Conservation (phyloP, 495 filamentous ascomycete species). For the Xylaria longipes region DNA sequence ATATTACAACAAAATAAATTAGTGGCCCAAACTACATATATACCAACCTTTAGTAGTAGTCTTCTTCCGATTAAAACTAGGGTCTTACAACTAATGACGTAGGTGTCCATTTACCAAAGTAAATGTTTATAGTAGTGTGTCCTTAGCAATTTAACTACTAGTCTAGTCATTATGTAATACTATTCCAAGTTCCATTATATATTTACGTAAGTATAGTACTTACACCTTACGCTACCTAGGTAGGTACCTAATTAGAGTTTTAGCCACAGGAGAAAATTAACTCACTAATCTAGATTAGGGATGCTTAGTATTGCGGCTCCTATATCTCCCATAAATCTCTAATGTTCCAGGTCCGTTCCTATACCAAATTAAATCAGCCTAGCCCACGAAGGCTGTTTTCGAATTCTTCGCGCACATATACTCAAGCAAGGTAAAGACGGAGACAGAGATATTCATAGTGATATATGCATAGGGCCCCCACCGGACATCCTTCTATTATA, state of each 20-base stretch:
- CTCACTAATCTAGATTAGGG: background rate
- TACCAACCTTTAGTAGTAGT: background rate
- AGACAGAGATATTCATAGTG: background rate
- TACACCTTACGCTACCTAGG: background rate
- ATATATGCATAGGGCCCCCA: background rate
- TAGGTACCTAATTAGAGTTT: too few relatives aligned
- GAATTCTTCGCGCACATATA: too few relatives aligned
- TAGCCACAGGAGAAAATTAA: background rate
- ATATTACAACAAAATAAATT: background rate
- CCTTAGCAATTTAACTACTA: background rate
- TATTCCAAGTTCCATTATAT: too few relatives aligned
- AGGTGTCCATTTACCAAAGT: background rate
- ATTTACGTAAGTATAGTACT: too few relatives aligned
- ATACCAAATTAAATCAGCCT: too few relatives aligned
- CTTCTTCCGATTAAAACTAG: too few relatives aligned
- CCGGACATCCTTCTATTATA: background rate
- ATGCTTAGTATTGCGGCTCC: background rate
- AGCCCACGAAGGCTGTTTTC: too few relatives aligned
- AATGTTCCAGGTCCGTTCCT: too few relatives aligned
- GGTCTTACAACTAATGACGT: background rate
- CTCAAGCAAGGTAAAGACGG: too few relatives aligned
- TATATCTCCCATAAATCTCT: too few relatives aligned
- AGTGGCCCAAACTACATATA: background rate
- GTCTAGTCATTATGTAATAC: background rate
- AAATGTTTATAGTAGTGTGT: background rate